Percentiles rank a stretch among this genome's conserved stretches.
These are phyloP conservation scores for Teratosphaeria zuluensis DNA, from an alignment of 2,329 filamentous ascomycete species.

Conservation along the genomic window DNA sequence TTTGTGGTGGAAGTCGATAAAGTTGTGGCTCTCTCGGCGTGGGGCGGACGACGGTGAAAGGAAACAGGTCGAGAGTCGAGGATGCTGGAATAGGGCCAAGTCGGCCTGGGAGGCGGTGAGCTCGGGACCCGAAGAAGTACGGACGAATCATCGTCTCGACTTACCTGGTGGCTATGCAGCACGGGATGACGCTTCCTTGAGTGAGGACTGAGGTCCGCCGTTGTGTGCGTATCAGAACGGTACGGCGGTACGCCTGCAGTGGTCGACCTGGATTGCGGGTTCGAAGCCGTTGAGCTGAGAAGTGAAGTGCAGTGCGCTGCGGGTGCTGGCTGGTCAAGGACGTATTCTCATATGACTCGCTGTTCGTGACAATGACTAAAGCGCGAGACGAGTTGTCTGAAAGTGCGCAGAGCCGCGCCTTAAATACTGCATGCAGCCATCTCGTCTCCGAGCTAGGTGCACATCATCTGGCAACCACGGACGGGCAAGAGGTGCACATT, in stretches of 20 bases:
- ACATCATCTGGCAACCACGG: slow-evolving; percentile 1
- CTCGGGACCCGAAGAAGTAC: neutral
- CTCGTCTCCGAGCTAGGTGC: neutral
- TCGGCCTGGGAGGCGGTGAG: neutral
- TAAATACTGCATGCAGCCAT: neutral
- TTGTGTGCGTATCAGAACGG: neutral
- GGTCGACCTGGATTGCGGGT: neutral
- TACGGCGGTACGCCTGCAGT: neutral
- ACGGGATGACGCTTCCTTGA: neutral
- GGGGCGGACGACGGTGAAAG: neutral
- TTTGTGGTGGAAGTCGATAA: neutral
- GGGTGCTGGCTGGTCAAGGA: neutral
- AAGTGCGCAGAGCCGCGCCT: slow-evolving; percentile 1
- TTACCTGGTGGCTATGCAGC: neutral
- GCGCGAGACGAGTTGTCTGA: neutral
- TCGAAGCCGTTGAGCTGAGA: neutral
- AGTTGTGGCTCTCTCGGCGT: neutral
- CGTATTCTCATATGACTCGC: neutral
- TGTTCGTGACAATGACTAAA: neutral
- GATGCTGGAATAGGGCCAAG: neutral
- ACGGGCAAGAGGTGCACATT: neutral
- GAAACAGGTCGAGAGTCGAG: neutral
- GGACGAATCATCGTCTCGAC: neutral
- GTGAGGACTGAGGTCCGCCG: neutral
- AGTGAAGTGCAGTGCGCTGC: neutral